Evolutionary conservation across 208 protist genomes (phyloP), one percentile per base, ranked within the genome.

Genomic region (Angomonas ambiguus): DNA sequence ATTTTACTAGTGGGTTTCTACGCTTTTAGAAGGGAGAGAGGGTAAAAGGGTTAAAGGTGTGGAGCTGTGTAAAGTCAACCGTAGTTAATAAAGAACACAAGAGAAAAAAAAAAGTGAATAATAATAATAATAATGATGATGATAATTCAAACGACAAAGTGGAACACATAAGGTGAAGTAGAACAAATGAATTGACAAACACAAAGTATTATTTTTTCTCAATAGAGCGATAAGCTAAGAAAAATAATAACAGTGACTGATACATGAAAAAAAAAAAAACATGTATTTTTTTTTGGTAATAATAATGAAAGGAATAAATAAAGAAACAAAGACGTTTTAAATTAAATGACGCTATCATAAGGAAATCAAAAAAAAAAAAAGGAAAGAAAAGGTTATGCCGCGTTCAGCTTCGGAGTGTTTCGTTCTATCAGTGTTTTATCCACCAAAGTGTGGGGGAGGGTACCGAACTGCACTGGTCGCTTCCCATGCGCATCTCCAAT

Each of bases 351-450:
- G 49, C 24, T 30, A 30, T 55, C 49, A 55, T 55, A 55, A 20
- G 24, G 24, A 20, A 55, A 55, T 4, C 24, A 55, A 30, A 20
- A 5, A 20, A 55, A 55, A 55, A 55, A 55, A 55, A 27, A 27
- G 24, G 49, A 30, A 20, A 55, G 24, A 10, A 55, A 55, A 55
- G 4, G 49, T 30, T 55, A 25, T 27, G 38, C 18, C 38, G 38
- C n/a, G 8, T 41, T 41, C 35, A 41, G 35, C 18, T 53, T 8
- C 5, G 64, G 64, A 2, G 35, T 45, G 51, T 69, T 69, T 32
- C 64, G 64, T 38, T 69, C 42, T 28, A 69, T 61, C n/a, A 69
- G n/a, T 22, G 8, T 38, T 6, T 28, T 16, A 55, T 69, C 49
- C 25, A 69, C 64, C 16, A 51, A 51, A 2, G 41, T 24, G 2